Conservation (phyloP, 345 rosid species). For the Corchorus olitorius region DNA sequence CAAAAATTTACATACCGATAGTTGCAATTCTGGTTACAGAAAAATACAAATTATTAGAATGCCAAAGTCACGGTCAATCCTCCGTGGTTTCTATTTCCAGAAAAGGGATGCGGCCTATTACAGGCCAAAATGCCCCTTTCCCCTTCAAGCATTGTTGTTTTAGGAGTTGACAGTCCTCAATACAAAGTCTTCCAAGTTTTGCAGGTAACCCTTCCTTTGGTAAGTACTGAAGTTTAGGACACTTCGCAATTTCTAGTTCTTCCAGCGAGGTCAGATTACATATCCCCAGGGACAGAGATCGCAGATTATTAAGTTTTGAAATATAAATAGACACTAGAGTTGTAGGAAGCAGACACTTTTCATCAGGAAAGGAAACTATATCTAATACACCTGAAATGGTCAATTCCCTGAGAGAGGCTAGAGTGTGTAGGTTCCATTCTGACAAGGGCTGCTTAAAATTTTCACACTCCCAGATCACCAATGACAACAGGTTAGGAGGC, state of each 20-base stretch:
- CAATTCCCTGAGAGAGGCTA: conserved; percentile 24
- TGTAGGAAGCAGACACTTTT: conserved; percentile 18
- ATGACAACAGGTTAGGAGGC: conserved; percentile 23
- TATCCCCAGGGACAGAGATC: conserved; percentile 20
- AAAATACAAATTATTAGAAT: not conserved
- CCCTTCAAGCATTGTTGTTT: conserved; percentile 8
- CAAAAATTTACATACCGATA: not conserved
- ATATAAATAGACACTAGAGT: conserved; percentile 5
- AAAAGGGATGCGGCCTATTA: conserved; percentile 27
- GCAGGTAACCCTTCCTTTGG: conserved; percentile 25
- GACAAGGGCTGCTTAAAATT: conserved; percentile 15
- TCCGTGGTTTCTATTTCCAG: conserved; percentile 14
- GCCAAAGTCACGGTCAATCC: not conserved
- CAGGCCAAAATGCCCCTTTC: conserved; percentile 27
- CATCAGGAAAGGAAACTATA: conserved; percentile 15
- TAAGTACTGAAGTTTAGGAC: conserved; percentile 23
- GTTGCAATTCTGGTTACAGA: not conserved
- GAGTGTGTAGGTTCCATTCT: conserved; percentile 26
- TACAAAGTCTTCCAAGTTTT: conserved; percentile 22
- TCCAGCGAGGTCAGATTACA: conserved; percentile 22
- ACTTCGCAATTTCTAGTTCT: conserved; percentile 17
- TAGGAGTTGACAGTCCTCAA: conserved; percentile 24
- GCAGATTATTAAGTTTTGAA: not conserved
- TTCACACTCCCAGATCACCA: conserved; percentile 19
- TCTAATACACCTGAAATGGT: conserved; percentile 15